phyloP scores from a whole-genome alignment of 345 rosid genomes.

The Eucalyptus viminalis region DNA sequence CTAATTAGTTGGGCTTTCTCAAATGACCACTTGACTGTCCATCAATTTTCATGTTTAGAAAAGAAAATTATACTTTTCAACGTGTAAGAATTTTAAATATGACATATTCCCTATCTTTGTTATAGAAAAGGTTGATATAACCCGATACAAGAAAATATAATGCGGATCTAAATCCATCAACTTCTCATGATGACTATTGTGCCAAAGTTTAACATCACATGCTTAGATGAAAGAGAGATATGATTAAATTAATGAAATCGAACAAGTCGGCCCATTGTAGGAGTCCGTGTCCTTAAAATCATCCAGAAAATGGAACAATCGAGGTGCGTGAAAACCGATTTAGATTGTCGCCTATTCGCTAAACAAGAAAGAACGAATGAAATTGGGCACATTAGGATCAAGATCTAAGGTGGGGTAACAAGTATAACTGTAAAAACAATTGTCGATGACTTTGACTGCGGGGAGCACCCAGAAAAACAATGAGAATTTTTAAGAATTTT shows the following conservation, averaged over 20 bases:
- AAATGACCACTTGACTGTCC: background rate
- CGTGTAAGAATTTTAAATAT: background rate
- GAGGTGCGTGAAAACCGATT: fast-evolving
- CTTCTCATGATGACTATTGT: background rate
- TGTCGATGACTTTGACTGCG: fast-evolving
- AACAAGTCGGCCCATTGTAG: fast-evolving
- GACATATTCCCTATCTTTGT: background rate
- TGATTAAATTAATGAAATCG: background rate
- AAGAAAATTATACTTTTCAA: no score
- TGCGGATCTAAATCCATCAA: background rate
- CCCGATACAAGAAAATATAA: background rate
- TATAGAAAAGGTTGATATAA: background rate
- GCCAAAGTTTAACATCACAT: background rate
- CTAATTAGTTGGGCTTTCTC: background rate
- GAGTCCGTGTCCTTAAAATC: background rate
- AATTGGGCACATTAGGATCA: fast-evolving
- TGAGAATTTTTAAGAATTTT: no score
- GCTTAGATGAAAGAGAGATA: background rate
- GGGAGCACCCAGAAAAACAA: no score
- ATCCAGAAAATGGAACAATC: fast-evolving
- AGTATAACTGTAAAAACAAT: background rate
- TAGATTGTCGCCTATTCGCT: fast-evolving
- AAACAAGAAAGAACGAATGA: fast-evolving
- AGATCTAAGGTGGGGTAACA: background rate
- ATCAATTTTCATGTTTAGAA: no score